Evolutionary conservation across 257 asterid genomes (phyloP).

Genomic region (Hygrophila difformis): DNA sequence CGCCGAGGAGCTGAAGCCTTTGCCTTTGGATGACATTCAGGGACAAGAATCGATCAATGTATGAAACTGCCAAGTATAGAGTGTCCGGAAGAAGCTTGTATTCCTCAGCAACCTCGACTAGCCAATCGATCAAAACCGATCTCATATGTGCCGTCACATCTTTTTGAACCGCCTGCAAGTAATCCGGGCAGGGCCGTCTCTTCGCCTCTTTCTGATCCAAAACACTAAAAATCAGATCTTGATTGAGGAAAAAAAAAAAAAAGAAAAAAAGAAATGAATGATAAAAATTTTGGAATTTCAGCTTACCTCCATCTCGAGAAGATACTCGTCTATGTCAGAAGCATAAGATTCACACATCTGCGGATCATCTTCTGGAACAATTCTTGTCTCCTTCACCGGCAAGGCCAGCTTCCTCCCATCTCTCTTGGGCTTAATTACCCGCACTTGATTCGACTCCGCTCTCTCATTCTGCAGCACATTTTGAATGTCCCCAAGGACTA

Average conservation of each 20-base stretch:
- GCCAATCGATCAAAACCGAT: slow-evolving; percentile 78
- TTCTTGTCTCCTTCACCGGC: slow-evolving; percentile 21
- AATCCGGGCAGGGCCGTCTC: slow-evolving; percentile 48
- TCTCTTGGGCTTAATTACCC: too few relatives aligned
- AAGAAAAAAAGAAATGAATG: background rate
- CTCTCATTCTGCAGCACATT: slow-evolving; percentile 14
- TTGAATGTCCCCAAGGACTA: slow-evolving; percentile 73
- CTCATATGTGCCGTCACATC: slow-evolving; percentile 77
- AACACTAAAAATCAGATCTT: background rate
- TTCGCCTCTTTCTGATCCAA: slow-evolving; percentile 27
- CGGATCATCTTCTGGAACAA: slow-evolving; percentile 39
- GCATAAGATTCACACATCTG: slow-evolving; percentile 68
- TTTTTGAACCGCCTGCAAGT: slow-evolving; percentile 50
- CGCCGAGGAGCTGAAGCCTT: slow-evolving; percentile 85
- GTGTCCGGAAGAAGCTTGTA: slow-evolving; percentile 78
- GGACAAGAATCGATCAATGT: slow-evolving; percentile 62
- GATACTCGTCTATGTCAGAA: slow-evolving; percentile 76
- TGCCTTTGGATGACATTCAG: slow-evolving; percentile 32
- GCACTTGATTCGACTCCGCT: slow-evolving; percentile 3
- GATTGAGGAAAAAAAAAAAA: too few relatives aligned
- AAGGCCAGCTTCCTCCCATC: too few relatives aligned
- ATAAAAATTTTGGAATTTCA: too few relatives aligned
- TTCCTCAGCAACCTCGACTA: slow-evolving; percentile 84
- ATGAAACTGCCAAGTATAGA: slow-evolving; percentile 48
- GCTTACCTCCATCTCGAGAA: slow-evolving; percentile 69